These are phyloP conservation scores for Verticillium longisporum DNA, from an alignment of 2,329 filamentous ascomycete genomes.

Conservation along the genomic window DNA sequence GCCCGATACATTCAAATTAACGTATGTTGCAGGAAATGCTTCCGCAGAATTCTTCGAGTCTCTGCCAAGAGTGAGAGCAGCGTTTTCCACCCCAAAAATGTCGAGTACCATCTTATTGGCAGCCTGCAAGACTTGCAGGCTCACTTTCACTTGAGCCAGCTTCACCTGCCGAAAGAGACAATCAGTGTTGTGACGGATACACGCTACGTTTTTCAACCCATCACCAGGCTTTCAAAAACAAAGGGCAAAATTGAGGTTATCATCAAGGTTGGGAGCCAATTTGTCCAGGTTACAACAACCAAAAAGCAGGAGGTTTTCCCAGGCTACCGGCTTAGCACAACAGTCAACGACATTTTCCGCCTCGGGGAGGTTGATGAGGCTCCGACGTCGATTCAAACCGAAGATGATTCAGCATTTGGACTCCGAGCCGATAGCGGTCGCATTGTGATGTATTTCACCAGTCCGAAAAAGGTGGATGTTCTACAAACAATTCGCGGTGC, in stretches of 20 bases:
- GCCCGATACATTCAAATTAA: neutral
- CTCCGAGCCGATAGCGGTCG: constrained; percentile 62
- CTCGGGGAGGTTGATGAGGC: constrained; percentile 62
- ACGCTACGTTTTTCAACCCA: constrained; percentile 57
- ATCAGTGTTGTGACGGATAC: constrained; percentile 62
- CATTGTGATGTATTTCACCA: constrained; percentile 67
- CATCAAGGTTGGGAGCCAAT: constrained; percentile 63
- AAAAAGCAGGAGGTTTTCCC: constrained; percentile 64
- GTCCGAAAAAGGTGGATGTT: constrained; percentile 56
- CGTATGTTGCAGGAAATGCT: constrained; percentile 44
- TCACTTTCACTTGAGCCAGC: constrained; percentile 60
- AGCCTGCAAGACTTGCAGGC: constrained; percentile 58
- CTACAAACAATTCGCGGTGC: constrained; percentile 56
- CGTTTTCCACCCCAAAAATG: constrained; percentile 60
- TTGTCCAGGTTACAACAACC: constrained; percentile 61
- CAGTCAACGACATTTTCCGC: constrained; percentile 64
- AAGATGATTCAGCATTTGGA: constrained; percentile 62
- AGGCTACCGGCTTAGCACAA: constrained; percentile 53
- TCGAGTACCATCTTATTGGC: constrained; percentile 60
- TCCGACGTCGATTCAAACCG: constrained; percentile 54
- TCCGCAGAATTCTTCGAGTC: constrained; percentile 55
- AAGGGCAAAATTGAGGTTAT: constrained; percentile 65
- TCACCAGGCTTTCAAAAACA: constrained; percentile 59
- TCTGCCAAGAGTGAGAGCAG: constrained; percentile 54
- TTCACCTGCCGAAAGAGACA: constrained; percentile 63